Base-by-base conservation (phyloP, 495 filamentous ascomycete genomes). In the Talaromyces ruber region DNA sequence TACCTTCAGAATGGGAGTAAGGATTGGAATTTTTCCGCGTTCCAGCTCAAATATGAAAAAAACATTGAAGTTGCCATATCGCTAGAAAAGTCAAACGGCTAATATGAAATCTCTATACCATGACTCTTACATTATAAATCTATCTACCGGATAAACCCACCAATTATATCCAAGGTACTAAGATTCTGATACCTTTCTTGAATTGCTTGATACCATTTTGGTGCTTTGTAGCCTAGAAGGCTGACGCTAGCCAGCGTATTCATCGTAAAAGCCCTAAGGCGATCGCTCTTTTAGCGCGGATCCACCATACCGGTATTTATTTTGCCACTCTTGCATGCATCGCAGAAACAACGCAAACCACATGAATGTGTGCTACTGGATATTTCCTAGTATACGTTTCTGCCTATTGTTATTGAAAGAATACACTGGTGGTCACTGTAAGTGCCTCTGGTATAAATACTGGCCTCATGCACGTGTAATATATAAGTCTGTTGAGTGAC, bases 1-100 rank as follows among this genome's bases (percentile, higher is more conserved):
- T 85, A 61, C 76, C 73, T 22, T 81, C 79, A 0, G 80, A 77
- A 21, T 85, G 83, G 82, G 74, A 73, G 29, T 57, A 51, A 51
- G 16, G 21, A 26, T 16, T n/a, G 18, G 26, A 37, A 16, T 5
- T 37, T 62, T 52, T 53, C 4, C 2, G 51, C 16, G 9, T 28
- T 14, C 1, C 51, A 3, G 1, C 26, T 22, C 12, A 11, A 14
- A 12, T 28, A 14, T 6, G 34, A 16, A 37, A 25, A 54, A 14
- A 54, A 54, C n/a, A n/a, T 28, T 5, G 14, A 28, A 54, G 7
- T 11, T 54, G 51, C 22, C 22, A 26, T 26, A 16, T 7, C 14
- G 24, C 8, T 26, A 22, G 14, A 54, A 21, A 24, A 28, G 26
- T 54, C 21, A 22, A 28, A 28, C 8, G 9, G n/a, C 26, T 22